These are phyloP conservation scores for Nannochloris sp. DNA, from an alignment of 139 green algal genomes.

Conservation along the genomic window DNA sequence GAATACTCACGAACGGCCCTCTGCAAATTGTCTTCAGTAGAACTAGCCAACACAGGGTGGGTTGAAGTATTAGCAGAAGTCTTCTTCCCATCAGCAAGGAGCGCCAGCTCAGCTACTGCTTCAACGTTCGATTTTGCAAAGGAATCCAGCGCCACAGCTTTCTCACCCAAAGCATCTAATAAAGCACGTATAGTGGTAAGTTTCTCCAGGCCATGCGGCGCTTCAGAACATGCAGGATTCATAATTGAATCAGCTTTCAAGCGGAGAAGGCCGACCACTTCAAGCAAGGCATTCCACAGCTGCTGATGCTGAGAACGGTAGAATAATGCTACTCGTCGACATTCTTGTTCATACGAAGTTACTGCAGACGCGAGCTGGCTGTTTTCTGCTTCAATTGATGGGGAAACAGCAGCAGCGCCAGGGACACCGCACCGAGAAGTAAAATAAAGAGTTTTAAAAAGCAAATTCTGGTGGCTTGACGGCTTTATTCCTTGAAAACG, in stretches of 20 bases:
- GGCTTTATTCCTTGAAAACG: not conserved
- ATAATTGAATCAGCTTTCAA: not conserved
- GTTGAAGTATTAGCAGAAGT: not conserved
- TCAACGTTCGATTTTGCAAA: slow-evolving; percentile 32
- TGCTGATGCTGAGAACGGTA: slow-evolving; percentile 10
- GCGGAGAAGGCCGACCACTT: not conserved
- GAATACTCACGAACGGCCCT: not conserved
- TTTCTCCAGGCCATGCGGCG: not conserved
- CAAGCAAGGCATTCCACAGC: slow-evolving; percentile 34
- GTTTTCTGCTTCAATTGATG: not conserved
- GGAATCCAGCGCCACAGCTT: slow-evolving; percentile 16
- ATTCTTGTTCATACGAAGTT: not conserved
- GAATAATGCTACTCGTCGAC: not conserved
- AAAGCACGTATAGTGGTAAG: not conserved
- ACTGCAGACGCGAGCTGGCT: not conserved
- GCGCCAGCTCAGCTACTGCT: slow-evolving; percentile 16
- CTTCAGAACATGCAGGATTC: not conserved
- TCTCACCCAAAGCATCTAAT: not conserved
- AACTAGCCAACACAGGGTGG: not conserved
- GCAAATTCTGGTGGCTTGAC: not conserved
- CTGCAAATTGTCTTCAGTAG: not conserved
- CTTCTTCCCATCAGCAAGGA: not conserved
- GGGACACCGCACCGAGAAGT: not conserved
- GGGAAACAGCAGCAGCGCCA: not conserved
- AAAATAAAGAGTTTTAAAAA: not conserved